Conservation (phyloP, 345 rosid species). For the Eutrema yunnanense region DNA sequence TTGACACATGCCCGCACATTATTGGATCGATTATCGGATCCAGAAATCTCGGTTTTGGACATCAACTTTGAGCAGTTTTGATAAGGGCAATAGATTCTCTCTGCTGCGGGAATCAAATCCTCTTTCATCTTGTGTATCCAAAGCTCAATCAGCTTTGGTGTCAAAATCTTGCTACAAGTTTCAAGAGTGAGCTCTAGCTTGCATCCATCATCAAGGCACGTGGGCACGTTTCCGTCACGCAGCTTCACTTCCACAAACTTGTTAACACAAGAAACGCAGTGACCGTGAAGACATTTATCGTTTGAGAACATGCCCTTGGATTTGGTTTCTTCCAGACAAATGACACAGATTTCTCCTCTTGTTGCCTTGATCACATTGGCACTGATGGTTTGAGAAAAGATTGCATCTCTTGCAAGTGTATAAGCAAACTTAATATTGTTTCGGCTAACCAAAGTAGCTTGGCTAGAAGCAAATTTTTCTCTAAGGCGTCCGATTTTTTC, state of each 20-base stretch:
- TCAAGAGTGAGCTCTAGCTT: conserved; percentile 41
- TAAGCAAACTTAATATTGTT: not conserved
- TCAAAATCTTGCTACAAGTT: conserved; percentile 46
- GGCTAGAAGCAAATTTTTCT: not conserved
- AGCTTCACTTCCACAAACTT: too few relatives aligned
- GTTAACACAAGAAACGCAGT: too few relatives aligned
- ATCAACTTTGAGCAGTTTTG: conserved; percentile 51
- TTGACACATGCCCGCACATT: conserved; percentile 45
- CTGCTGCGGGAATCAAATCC: conserved; percentile 45
- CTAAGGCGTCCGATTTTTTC: not conserved
- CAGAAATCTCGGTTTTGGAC: conserved; percentile 42
- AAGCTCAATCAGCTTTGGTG: conserved; percentile 39
- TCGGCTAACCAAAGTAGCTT: not conserved
- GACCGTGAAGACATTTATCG: too few relatives aligned
- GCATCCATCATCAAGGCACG: conserved; percentile 28
- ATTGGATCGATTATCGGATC: not conserved
- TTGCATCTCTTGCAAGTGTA: conserved; percentile 1
- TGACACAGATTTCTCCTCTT: too few relatives aligned
- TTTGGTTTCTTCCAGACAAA: too few relatives aligned
- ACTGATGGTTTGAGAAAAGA: not conserved
- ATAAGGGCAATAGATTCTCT: conserved; percentile 68
- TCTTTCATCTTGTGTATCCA: conserved; percentile 46
- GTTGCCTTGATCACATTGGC: too few relatives aligned
- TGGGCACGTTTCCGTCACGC: too few relatives aligned
- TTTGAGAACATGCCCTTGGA: too few relatives aligned